These are phyloP conservation scores for Penicilliopsis zonata DNA, from an alignment of 495 filamentous ascomycete species.

Conservation along the genomic window DNA sequence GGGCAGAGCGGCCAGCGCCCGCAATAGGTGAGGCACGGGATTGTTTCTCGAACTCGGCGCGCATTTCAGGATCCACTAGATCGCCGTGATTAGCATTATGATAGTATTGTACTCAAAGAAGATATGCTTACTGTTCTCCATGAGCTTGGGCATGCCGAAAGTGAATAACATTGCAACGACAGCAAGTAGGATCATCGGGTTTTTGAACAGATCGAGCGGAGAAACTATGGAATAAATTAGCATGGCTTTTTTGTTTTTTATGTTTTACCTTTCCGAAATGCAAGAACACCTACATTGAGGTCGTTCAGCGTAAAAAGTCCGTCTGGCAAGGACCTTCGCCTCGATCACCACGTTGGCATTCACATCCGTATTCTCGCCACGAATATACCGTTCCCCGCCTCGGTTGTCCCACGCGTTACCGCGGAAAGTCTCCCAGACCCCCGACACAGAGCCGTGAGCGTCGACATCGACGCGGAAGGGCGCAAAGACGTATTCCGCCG, in stretches of 20 bases:
- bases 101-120: conserved; percentile 1
- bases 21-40: conserved; percentile 63
- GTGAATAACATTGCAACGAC: conserved; percentile 69
- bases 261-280: background rate
- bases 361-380: conserved; percentile 5
- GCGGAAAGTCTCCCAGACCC: conserved; percentile 78
- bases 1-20: conserved; percentile 25
- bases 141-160: conserved; percentile 81
- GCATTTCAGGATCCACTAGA: conserved; percentile 91
- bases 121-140: conserved; percentile 77
- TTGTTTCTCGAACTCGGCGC: conserved; percentile 82
- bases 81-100: background rate
- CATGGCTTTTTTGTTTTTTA: background rate
- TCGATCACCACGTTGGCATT: conserved; percentile 37
- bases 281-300: conserved; percentile 50
- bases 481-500: conserved; percentile 58
- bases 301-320: conserved; percentile 64
- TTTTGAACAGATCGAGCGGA: conserved; percentile 66
- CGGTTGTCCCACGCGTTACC: conserved; percentile 81
- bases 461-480: conserved; percentile 65
- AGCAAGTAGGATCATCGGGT: conserved; percentile 89
- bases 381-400: conserved; percentile 43
- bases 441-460: conserved; percentile 29
- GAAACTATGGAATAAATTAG: conserved; percentile 26
- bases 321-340: conserved; percentile 44